Evolutionary conservation across 176 grass and related monocot genomes (phyloP).

Genomic region (Puya raimondii): DNA sequence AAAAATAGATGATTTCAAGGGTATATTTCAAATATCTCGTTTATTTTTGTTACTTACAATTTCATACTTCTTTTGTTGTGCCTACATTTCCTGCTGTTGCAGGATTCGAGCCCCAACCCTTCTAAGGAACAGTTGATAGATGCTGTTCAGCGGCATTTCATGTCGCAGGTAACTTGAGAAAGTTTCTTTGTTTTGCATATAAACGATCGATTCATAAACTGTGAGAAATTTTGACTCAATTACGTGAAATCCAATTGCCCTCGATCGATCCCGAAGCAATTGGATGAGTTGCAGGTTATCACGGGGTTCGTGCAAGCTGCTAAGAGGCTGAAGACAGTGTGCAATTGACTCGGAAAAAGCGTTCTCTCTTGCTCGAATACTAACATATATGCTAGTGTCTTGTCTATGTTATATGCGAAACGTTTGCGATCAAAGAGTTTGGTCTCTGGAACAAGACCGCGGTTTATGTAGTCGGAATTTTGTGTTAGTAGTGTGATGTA

Average conservation of each 20-base stretch:
- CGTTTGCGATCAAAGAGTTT: slow-evolving; percentile 8
- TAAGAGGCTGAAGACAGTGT: slow-evolving; percentile 21
- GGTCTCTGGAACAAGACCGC: neutral
- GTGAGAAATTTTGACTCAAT: neutral
- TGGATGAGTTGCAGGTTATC: slow-evolving; percentile 31
- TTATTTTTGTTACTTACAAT: neutral
- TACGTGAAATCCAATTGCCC: neutral
- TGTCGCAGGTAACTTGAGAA: slow-evolving; percentile 45
- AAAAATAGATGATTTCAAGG: no score
- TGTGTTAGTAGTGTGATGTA: slow-evolving; percentile 11
- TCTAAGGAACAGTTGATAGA: slow-evolving; percentile 77
- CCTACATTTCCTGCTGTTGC: neutral
- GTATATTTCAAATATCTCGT: neutral
- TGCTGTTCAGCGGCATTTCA: slow-evolving; percentile 73
- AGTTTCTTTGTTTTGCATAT: neutral
- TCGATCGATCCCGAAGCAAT: slow-evolving; percentile 18
- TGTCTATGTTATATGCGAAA: slow-evolving; percentile 8
- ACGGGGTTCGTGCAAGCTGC: slow-evolving; percentile 23
- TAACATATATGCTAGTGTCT: neutral
- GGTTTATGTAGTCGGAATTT: neutral
- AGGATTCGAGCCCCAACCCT: slow-evolving; percentile 65
- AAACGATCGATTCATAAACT: neutral
- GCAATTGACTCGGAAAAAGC: slow-evolving; percentile 10
- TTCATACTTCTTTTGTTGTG: no score
- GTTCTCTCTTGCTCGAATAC: neutral